Conservation (phyloP, 2,329 filamentous ascomycete genomes). For the Allantophomopsis lycopodina region DNA sequence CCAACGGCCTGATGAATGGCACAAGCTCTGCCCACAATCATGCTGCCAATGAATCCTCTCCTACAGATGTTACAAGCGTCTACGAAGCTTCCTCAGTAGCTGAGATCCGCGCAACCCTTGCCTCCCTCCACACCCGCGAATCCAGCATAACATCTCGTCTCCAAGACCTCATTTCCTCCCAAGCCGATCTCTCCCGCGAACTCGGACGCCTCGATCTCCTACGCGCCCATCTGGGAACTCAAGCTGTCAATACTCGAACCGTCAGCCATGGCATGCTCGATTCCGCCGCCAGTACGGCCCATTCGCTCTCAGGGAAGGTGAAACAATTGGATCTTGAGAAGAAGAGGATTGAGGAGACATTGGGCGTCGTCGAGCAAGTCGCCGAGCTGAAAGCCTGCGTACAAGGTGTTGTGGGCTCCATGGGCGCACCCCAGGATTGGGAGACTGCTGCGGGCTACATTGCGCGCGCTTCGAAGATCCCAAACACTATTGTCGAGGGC, state of each 20-base stretch:
- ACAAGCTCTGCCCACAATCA: constrained; percentile 5
- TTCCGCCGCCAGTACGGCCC: constrained; percentile 71
- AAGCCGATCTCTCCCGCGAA: constrained; percentile 77
- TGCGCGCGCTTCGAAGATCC: constrained; percentile 68
- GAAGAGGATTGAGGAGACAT: constrained; percentile 75
- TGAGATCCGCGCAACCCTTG: constrained; percentile 68
- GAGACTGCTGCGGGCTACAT: constrained; percentile 90
- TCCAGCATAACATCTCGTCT: constrained; percentile 60
- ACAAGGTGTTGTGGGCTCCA: constrained; percentile 83
- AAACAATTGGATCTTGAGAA: constrained; percentile 85
- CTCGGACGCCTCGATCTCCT: constrained; percentile 78
- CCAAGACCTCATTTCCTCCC: constrained; percentile 64
- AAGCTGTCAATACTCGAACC: constrained; percentile 68
- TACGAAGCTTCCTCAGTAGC: constrained; percentile 61
- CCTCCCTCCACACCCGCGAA: constrained; percentile 64
- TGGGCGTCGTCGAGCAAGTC: constrained; percentile 89
- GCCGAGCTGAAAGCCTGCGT: constrained; percentile 95
- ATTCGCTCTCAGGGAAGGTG: constrained; percentile 74
- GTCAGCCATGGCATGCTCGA: constrained; percentile 89
- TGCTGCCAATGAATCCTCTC: constrained; percentile 5
- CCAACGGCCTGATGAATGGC: constrained; percentile 19
- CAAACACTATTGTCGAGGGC: constrained; percentile 65
- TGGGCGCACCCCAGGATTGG: constrained; percentile 98
- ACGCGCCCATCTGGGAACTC: constrained; percentile 75
- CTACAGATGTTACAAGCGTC: constrained; percentile 23